Conservation (phyloP, 164 flowering plant species). For the Liriodendron chinense region DNA sequence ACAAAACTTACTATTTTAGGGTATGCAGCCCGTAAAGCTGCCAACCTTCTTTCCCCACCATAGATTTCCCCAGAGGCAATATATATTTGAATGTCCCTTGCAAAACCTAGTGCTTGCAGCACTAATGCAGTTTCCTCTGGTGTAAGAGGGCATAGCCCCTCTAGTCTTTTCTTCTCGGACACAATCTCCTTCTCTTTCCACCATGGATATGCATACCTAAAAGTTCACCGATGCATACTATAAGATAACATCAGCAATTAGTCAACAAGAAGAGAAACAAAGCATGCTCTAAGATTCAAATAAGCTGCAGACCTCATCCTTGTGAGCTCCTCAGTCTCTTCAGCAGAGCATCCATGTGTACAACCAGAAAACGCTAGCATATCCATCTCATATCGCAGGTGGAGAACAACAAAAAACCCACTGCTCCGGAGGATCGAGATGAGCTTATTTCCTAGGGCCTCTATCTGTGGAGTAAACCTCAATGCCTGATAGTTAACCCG, state of each 20-base stretch:
- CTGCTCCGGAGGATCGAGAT: slow-evolving; percentile 47
- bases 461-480: slow-evolving; percentile 68
- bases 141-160: slow-evolving; percentile 83
- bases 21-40: slow-evolving; percentile 55
- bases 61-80: slow-evolving; percentile 93
- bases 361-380: slow-evolving; percentile 92
- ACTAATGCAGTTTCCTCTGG: slow-evolving; percentile 72
- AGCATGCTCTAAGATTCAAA: background rate
- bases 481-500: slow-evolving; percentile 74
- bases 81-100: slow-evolving; percentile 63
- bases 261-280: background rate
- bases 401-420: slow-evolving; percentile 70
- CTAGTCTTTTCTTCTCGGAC: slow-evolving; percentile 64
- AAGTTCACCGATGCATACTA: slow-evolving; percentile 6
- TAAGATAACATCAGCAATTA: background rate
- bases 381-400: slow-evolving; percentile 89
- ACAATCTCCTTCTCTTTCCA: slow-evolving; percentile 90
- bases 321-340: slow-evolving; percentile 69
- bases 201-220: slow-evolving; percentile 85
- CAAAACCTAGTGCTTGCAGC: slow-evolving; percentile 63
- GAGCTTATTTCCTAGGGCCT: slow-evolving; percentile 61
- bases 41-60: slow-evolving; percentile 71
- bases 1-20: slow-evolving; percentile 72
- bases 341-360: slow-evolving; percentile 60
- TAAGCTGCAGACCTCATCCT: slow-evolving; percentile 48